Base-by-base conservation (phyloP, 768 basidiomycete genomes). In the Epithele typhae region DNA sequence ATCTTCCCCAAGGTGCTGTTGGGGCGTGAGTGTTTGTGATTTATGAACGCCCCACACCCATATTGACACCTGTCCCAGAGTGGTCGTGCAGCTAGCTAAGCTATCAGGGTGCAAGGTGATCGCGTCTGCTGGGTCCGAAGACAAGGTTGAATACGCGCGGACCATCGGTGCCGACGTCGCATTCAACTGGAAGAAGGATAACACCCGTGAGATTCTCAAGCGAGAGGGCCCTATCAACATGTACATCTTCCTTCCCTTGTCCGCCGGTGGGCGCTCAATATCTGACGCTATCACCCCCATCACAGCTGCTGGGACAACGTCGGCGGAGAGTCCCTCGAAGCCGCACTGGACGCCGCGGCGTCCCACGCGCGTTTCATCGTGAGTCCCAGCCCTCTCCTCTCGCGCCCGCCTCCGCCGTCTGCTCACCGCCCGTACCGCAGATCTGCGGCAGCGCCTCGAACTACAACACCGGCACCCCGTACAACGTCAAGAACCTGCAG, bases 141-240 rank as follows among this genome's bases (percentile, higher is more conserved):
- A 84, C 41, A 88, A 90, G 62, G 82, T 89, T 5, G 60, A 68
- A 4, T 84, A 75, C 56, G 40, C 84, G 63, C 72, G 72, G 40
- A 70, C 72, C 3, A 52, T 84, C 17, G 86, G 84, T 0, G 77
- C 78, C 0, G 84, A 89, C 54, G 74, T 82, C 4, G 79, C 72
- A 0, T 87, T 86, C 68, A 86, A 88, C 61, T 87, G 84, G 66
- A 84, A 89, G 71, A 86, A 73, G 0, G 68, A 68, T 0, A 67
- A 67, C 40, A 79, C 76, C 0, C 56, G 56, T 0, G 76, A 81
- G 10, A 67, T 83, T 1, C 64, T 90, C 34, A 57, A 59, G 49
- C 70, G 70, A 47, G 73, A 86, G 53, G 83, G 82, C 1, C 77
- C 75, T 0, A 70, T 84, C 34, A 68, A 82, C 55, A 63, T 81